Evolutionary conservation across 148 eudicot species (phyloP), one percentile per base, ranked within the genome.

Genomic region (Rhododendron williamsianum): DNA sequence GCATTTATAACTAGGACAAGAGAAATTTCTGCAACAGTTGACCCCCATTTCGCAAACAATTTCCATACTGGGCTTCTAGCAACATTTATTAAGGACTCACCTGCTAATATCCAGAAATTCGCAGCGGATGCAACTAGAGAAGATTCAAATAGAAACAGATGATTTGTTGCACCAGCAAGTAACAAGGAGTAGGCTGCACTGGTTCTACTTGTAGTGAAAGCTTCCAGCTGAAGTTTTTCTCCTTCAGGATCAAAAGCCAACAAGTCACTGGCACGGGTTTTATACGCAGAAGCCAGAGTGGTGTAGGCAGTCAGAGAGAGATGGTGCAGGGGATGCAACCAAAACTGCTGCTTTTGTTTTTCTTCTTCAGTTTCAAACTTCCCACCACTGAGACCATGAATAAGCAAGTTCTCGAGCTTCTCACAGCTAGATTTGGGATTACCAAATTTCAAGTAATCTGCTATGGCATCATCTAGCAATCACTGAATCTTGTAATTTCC

Each of bases 111-210:
- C 93, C 93, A 93, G 86, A 86, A 90, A 87, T 88, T 91, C 8
- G 95, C 92, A 83, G 85, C 91, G 56, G 90, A 85, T 0, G 85
- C 85, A 82, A 93, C 84, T 30, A 93, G 86, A 67, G 93, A 88
- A 60, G 91, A 80, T 60, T 94, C 95, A 52, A 82, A 90, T 41
- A 86, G 63, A 86, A 88, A 91, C 23, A 93, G 89, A 92, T 91
- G 90, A 56, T 94, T 87, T 25, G 91, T 90, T 84, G 88, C 90
- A 38, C 92, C 89, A 0, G 94, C 94, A 86, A 90, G 98, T 85
- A 94, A 80, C 79, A 94, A 86, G 65, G 93, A 90, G 89, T 92
- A 94, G 54, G 93, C 98, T 58, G 91, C 88, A 87, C 95, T 92
- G 41, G 45, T 87, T 85, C 85, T 89, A 60, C 81, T 87, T 89